These are phyloP conservation scores for Usnea hakonensis DNA, from an alignment of 495 filamentous ascomycete genomes.

Conservation along the genomic window DNA sequence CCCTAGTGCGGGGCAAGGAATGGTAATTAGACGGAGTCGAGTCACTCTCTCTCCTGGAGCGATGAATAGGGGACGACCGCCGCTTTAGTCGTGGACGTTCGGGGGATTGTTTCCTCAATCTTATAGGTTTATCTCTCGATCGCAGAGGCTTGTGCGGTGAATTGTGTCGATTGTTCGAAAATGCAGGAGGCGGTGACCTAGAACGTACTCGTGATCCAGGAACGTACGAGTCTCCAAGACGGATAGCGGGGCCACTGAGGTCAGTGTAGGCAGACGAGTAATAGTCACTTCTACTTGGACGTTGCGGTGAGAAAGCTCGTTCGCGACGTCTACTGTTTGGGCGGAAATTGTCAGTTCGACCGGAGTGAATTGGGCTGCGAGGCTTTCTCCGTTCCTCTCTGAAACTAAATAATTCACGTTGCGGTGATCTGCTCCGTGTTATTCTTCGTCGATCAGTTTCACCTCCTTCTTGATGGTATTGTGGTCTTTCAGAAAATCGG, in stretches of 20 bases:
- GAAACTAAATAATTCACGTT: constrained; percentile 14
- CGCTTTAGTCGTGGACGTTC: constrained; percentile 14
- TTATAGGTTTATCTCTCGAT: constrained; percentile 14
- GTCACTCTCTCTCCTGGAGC: constrained; percentile 4
- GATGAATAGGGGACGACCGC: constrained; percentile 2
- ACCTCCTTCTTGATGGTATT: background rate
- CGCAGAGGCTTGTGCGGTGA: constrained; percentile 15
- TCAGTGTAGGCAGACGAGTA: constrained; percentile 14
- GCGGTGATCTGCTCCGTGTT: constrained; percentile 42
- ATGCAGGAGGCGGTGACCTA: constrained; percentile 16
- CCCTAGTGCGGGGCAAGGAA: constrained; percentile 1
- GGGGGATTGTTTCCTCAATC: constrained; percentile 8
- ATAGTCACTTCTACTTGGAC: constrained; percentile 13
- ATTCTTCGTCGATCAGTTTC: constrained; percentile 36
- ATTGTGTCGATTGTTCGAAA: background rate
- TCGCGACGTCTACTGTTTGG: constrained; percentile 17
- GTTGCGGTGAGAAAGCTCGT: constrained; percentile 13
- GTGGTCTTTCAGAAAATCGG: constrained; percentile 2
- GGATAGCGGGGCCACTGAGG: background rate
- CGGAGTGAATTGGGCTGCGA: constrained; percentile 18
- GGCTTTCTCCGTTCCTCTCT: constrained; percentile 19
- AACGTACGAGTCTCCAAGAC: constrained; percentile 23
- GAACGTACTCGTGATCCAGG: constrained; percentile 17
- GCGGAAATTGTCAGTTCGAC: constrained; percentile 13
- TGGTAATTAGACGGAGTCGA: constrained; percentile 1